These are phyloP conservation scores for Zea mays DNA, from an alignment of 176 grass and related monocot species.

Conservation along the genomic window DNA sequence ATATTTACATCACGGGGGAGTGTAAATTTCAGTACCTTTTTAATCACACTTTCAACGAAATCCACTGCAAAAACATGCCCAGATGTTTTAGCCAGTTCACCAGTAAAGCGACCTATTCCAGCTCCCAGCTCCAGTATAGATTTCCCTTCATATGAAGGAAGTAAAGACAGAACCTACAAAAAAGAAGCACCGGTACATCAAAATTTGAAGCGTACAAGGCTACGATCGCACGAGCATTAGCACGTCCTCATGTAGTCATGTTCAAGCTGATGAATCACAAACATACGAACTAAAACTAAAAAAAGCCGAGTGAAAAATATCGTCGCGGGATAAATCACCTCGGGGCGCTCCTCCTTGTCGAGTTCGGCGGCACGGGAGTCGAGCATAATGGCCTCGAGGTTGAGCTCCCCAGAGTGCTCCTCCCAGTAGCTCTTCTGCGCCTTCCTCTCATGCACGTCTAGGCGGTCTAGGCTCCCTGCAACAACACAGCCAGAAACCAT, in stretches of 20 bases:
- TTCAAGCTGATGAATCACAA: neutral
- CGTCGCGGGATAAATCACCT: conserved; percentile 45
- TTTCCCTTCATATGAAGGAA: conserved; percentile 84
- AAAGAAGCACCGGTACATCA: conserved; percentile 15
- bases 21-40: conserved; percentile 58
- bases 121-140: conserved; percentile 91
- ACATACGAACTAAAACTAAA: neutral
- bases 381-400: conserved; percentile 91
- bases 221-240: neutral
- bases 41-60: conserved; percentile 93
- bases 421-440: conserved; percentile 87
- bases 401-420: conserved; percentile 88
- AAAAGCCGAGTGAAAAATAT: neutral
- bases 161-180: conserved; percentile 76
- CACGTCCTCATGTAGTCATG: neutral
- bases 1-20: neutral
- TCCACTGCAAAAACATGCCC: conserved; percentile 85
- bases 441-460: conserved; percentile 62
- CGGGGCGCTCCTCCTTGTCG: conserved; percentile 89
- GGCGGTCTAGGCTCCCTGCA: neutral
- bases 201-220: neutral
- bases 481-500: neutral
- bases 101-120: conserved; percentile 90
- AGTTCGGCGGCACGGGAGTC: conserved; percentile 84
- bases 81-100: conserved; percentile 82